A percentile compares a stretch with the other conserved stretches of the same genome.
These are phyloP conservation scores for Papiliotrema terrestris DNA, from an alignment of 1,284 basidiomycete genomes.

Conservation along the genomic window DNA sequence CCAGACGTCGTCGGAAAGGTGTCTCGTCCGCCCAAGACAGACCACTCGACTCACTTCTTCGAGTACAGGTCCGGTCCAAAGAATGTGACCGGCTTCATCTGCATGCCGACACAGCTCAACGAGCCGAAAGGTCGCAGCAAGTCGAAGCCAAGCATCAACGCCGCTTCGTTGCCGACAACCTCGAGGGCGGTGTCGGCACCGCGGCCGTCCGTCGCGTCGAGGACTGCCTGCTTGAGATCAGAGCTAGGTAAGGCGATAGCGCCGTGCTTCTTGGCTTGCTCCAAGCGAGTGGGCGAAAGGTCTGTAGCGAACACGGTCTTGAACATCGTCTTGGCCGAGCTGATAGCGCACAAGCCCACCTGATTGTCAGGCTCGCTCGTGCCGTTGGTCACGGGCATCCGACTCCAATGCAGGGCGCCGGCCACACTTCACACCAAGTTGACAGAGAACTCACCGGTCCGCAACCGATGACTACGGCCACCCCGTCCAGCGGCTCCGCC, in stretches of 20 bases:
- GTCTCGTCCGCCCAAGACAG: no score
- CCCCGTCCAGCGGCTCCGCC: conserved; percentile 12
- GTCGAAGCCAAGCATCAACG: conserved; percentile 66
- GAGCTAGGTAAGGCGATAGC: conserved; percentile 40
- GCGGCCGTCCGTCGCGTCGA: conserved; percentile 38
- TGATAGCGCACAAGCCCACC: conserved; percentile 48
- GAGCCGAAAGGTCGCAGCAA: conserved; percentile 76
- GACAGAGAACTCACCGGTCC: conserved; percentile 52
- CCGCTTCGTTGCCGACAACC: conserved; percentile 73
- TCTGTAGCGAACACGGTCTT: conserved; percentile 39
- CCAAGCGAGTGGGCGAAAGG: conserved; percentile 20
- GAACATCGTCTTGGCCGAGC: conserved; percentile 46
- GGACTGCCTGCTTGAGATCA: conserved; percentile 25
- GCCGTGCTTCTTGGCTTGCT: conserved; percentile 41
- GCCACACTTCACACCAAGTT: no score
- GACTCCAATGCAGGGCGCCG: no score
- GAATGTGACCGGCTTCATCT: conserved; percentile 35
- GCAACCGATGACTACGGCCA: conserved; percentile 49
- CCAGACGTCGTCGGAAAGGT: no score
- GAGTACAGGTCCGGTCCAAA: conserved; percentile 60
- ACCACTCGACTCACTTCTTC: conserved; percentile 60
- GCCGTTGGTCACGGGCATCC: no score
- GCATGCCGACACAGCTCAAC: conserved; percentile 72
- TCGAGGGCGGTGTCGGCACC: conserved; percentile 54
- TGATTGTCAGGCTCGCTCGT: conserved; percentile 1